Conservation (phyloP, 176 grass and related monocot genomes). For the Zea luxurians region DNA sequence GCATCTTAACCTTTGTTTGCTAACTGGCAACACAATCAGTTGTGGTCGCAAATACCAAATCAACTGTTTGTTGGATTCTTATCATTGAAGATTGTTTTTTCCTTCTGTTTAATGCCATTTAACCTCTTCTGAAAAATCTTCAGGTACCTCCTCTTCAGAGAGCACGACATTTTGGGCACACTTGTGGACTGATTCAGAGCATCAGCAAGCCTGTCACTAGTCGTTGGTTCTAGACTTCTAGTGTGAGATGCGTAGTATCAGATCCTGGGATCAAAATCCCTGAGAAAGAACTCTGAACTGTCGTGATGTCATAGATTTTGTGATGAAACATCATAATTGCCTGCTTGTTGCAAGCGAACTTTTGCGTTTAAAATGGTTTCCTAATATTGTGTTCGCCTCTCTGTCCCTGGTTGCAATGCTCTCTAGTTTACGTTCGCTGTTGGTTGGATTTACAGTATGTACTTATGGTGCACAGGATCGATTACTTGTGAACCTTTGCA, state of each 20-base stretch:
- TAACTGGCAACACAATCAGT: background rate
- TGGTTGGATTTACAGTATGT: background rate
- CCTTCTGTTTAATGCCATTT: background rate
- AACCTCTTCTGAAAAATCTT: background rate
- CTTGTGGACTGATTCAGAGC: conserved; percentile 47
- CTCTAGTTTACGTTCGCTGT: background rate
- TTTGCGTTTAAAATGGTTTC: background rate
- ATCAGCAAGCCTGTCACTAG: background rate
- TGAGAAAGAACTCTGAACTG: background rate
- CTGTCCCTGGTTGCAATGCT: background rate
- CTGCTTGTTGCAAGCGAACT: background rate
- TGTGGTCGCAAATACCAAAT: background rate
- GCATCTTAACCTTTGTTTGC: background rate
- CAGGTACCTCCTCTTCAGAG: conserved; percentile 69
- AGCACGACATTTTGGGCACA: conserved; percentile 59
- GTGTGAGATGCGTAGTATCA: conserved; percentile 27
- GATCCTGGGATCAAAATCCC: background rate
- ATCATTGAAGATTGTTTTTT: background rate
- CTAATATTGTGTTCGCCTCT: background rate
- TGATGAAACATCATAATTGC: background rate
- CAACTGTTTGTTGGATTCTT: background rate
- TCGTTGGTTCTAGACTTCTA: background rate
- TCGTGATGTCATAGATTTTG: conserved; percentile 36
- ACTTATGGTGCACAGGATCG: background rate
- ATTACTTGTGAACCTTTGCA: too few species aligned